A percentile compares a stretch with the other conserved stretches of the same genome.
phyloP scores from a whole-genome alignment of 306 rosid species.

The Cicer bijugum region DNA sequence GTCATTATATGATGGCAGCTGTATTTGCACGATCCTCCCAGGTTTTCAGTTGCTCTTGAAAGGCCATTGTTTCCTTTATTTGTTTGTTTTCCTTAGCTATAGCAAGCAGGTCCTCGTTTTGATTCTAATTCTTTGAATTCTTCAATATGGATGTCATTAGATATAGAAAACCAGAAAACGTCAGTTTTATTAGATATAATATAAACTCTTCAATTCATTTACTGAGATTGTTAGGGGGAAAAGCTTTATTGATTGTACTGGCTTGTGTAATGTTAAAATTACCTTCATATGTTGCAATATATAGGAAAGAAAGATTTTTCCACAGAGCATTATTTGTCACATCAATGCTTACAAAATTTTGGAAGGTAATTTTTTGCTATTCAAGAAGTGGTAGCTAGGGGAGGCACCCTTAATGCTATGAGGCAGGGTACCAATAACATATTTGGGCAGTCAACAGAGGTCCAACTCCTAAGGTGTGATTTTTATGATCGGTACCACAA shows the following conservation, averaged over 20 bases:
- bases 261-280: constrained; percentile 21
- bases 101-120: constrained; percentile 12
- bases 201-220: constrained; percentile 21
- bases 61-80: constrained; percentile 22
- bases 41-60: constrained; percentile 42
- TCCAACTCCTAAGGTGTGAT: not conserved
- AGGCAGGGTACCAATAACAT: not conserved
- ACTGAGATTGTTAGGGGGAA: not conserved
- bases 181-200: constrained; percentile 13
- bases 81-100: not conserved
- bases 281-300: constrained; percentile 4
- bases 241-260: not conserved
- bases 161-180: constrained; percentile 36
- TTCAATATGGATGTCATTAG: constrained; percentile 28
- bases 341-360: not conserved
- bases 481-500: not conserved
- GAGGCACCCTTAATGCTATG: not conserved
- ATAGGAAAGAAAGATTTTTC: not conserved
- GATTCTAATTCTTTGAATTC: constrained; percentile 17
- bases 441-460: no score
- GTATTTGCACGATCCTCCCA: constrained; percentile 39
- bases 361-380: not conserved
- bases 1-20: constrained; percentile 41
- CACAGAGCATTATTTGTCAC: not conserved
- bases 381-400: constrained; percentile 1